Percentiles rank a stretch among this genome's conserved stretches.
Conservation (phyloP, 768 basidiomycete genomes). For the Brasilioporus rufonigricans region DNA sequence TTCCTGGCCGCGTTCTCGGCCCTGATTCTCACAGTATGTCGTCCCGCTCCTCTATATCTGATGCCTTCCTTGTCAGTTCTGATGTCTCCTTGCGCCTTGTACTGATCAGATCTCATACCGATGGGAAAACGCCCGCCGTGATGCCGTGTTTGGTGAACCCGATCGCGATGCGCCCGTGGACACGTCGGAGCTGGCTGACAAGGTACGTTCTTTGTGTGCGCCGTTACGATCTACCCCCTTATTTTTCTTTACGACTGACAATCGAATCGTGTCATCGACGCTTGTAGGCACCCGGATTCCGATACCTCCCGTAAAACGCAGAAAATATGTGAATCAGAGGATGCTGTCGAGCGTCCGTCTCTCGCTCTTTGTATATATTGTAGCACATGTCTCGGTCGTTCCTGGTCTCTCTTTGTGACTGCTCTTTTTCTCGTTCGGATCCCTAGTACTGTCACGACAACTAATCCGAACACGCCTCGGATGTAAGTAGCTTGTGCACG, state of each 20-base stretch:
- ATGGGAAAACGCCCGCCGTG: constrained; percentile 55
- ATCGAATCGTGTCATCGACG: background rate
- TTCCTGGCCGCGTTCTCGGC: constrained; percentile 23
- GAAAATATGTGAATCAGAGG: no score
- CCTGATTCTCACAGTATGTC: constrained; percentile 20
- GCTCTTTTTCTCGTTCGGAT: no score
- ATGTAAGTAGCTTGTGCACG: no score
- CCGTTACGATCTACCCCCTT: no score
- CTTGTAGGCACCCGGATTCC: background rate
- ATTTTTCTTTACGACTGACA: no score
- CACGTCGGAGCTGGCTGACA: constrained; percentile 63
- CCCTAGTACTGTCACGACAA: no score
- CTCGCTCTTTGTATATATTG: no score
- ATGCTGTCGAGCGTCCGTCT: no score
- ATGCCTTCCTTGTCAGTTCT: background rate
- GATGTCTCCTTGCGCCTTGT: background rate
- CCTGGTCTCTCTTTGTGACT: no score
- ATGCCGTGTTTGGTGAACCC: constrained; percentile 51
- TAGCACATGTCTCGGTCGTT: no score
- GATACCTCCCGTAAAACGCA: background rate
- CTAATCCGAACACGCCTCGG: no score
- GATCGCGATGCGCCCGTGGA: constrained; percentile 50
- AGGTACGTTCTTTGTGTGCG: constrained; percentile 15
- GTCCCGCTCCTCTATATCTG: background rate
- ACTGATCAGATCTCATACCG: constrained; percentile 57